Conservation (phyloP, 305 asterid species). For the Nicotiana rustica region DNA sequence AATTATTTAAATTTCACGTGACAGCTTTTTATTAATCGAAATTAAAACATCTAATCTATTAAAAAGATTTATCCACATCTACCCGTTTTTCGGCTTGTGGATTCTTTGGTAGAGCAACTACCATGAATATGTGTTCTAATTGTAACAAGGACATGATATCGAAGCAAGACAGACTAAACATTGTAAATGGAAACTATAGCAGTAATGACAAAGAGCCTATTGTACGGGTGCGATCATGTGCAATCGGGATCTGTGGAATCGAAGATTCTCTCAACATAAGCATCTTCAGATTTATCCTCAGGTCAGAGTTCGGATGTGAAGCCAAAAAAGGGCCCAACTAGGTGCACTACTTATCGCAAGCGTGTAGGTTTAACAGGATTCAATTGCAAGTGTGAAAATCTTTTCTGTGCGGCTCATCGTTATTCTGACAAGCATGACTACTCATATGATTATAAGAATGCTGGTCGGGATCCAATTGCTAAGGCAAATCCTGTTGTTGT, state of each 20-base stretch:
- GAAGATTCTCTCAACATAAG: not conserved
- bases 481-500: conserved; percentile 26
- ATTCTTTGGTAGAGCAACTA: no score
- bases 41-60: no score
- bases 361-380: conserved; percentile 33
- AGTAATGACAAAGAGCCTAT: no score
- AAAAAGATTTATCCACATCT: no score
- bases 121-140: no score
- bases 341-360: conserved; percentile 28
- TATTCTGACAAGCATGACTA: conserved; percentile 32
- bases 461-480: conserved; percentile 29
- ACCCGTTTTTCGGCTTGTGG: no score
- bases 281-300: not conserved
- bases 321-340: conserved; percentile 27
- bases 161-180: no score
- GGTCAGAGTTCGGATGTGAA: conserved; percentile 16
- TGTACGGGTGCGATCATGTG: not conserved
- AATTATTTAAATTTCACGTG: no score
- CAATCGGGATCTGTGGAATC: not conserved
- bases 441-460: conserved; percentile 20
- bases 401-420: conserved; percentile 29
- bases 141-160: no score
- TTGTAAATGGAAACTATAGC: no score
- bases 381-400: conserved; percentile 25
- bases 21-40: no score